Evolutionary conservation across 495 filamentous ascomycete genomes (phyloP).

Genomic region (Penicillium longicatenatum): DNA sequence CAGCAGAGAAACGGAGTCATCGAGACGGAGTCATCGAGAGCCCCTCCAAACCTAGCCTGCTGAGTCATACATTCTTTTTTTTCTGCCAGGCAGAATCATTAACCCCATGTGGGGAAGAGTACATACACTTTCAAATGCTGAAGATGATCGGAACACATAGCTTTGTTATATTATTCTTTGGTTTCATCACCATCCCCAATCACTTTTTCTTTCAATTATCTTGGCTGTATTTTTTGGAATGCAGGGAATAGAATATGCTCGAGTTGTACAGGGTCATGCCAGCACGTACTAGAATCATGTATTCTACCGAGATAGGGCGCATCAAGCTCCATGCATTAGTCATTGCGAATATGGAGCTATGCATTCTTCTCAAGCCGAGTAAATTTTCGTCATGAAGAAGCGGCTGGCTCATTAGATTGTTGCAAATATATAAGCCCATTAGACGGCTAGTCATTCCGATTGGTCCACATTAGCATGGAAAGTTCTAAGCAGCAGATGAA

Average conservation of each 20-base stretch:
- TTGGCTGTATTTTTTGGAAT: background rate
- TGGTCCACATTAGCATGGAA: background rate
- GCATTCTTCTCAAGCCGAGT: background rate
- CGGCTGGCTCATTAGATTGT: constrained; percentile 2
- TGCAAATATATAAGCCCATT: constrained; percentile 53
- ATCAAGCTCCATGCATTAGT: background rate
- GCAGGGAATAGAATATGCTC: background rate
- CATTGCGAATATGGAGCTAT: background rate
- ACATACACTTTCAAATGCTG: background rate
- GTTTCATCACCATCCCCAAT: too few species aligned
- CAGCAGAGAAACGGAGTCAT: constrained; percentile 11
- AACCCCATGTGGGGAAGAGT: background rate
- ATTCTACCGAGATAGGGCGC: background rate
- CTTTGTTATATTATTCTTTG: too few species aligned
- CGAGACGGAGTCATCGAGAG: constrained; percentile 12
- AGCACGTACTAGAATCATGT: background rate
- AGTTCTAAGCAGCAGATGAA: background rate
- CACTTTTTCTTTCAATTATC: too few species aligned
- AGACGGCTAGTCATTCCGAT: constrained; percentile 36
- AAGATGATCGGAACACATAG: too few species aligned
- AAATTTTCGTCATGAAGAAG: background rate
- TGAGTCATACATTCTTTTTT: constrained; percentile 32
- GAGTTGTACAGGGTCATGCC: background rate
- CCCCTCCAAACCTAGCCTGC: constrained; percentile 28
- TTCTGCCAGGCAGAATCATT: constrained; percentile 31